Evolutionary conservation across 176 grass and related monocot genomes (phyloP).

Genomic region (Lolium multiflorum): DNA sequence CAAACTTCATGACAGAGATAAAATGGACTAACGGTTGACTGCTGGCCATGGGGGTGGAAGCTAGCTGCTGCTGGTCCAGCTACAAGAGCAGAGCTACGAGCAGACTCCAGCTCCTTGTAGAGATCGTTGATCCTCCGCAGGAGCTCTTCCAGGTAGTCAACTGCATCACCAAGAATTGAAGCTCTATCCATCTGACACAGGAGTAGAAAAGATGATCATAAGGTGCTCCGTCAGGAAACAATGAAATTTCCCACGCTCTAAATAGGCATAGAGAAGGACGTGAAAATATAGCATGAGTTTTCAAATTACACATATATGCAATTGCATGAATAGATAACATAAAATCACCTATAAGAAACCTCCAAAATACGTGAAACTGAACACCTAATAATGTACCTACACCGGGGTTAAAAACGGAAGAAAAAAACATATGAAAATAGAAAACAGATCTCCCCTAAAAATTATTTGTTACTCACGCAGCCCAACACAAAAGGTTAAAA

Average conservation of each 20-base stretch:
- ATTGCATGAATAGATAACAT: too few relatives aligned
- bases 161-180: conserved; percentile 79
- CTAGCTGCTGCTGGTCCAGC: conserved; percentile 49
- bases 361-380: too few relatives aligned
- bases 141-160: conserved; percentile 89
- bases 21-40: conserved; percentile 64
- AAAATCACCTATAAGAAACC: too few relatives aligned
- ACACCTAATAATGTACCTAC: too few relatives aligned
- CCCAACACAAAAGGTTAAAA: too few relatives aligned
- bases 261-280: background rate
- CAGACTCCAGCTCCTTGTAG: conserved; percentile 74
- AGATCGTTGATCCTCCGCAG: conserved; percentile 75
- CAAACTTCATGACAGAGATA: background rate
- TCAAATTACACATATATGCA: too few relatives aligned
- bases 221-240: background rate
- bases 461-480: too few relatives aligned
- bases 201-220: conserved; percentile 37
- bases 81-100: conserved; percentile 57
- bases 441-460: too few relatives aligned
- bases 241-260: background rate
- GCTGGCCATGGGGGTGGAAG: conserved; percentile 63
- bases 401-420: too few relatives aligned
- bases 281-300: too few relatives aligned
- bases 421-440: too few relatives aligned
- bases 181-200: conserved; percentile 75